Evolutionary conservation across 352 stramenopile species (phyloP), one percentile per base, ranked within the genome.

Genomic region (Phytopythium oedochilum): DNA sequence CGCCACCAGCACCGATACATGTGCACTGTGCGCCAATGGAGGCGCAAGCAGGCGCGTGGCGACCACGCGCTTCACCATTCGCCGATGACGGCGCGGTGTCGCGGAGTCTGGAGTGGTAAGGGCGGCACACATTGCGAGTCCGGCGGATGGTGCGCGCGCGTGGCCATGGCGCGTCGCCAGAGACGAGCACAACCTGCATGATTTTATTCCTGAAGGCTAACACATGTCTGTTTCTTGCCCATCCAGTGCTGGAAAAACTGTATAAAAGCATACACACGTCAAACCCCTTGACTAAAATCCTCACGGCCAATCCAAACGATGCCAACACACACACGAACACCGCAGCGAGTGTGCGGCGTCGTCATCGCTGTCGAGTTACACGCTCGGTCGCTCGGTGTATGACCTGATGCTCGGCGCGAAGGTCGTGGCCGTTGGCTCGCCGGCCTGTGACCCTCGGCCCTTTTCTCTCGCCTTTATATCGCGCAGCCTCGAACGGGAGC

Each of bases 281-380:
- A n/a, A n/a, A n/a, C n/a, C n/a, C n/a, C n/a, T n/a, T n/a, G n/a
- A n/a, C n/a, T n/a, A n/a, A n/a, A n/a, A n/a, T n/a, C n/a, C n/a
- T n/a, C n/a, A n/a, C n/a, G n/a, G n/a, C n/a, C n/a, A n/a, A n/a
- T n/a, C n/a, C n/a, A n/a, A n/a, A n/a, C n/a, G n/a, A n/a, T n/a
- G n/a, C n/a, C n/a, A n/a, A n/a, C n/a, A n/a, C n/a, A n/a, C n/a
- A n/a, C n/a, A n/a, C n/a, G n/a, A n/a, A n/a, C n/a, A n/a, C n/a
- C n/a, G n/a, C n/a, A n/a, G n/a, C 29, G 29, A 32, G 5, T 9
- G 29, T 53, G 46, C 46, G 34, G 29, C 6, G 23, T 12, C 18
- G 45, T 52, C 45, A 52, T 52, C 45, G 45, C 17, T 40, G 45
- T 52, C 45, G 45, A 53, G 46, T 53, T 53, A 53, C n/a, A 20